Evolutionary conservation across 148 eudicot species (phyloP).

Genomic region (Vaccinium macrocarpon): DNA sequence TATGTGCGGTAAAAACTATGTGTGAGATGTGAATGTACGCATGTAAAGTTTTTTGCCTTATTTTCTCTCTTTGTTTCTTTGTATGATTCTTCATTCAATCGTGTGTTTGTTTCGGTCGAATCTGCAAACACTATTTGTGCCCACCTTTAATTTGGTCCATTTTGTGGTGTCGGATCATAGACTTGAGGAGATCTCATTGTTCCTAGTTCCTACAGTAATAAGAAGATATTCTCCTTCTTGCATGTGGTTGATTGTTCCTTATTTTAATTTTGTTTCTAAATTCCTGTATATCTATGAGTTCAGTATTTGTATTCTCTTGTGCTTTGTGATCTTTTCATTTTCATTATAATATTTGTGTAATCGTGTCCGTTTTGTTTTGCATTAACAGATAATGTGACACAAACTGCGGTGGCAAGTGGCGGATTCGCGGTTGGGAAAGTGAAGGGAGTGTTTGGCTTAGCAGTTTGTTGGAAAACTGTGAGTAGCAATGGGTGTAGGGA

Average conservation of each 20-base stretch:
- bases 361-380: not conserved
- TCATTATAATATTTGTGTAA: not conserved
- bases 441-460: slow-evolving; percentile 49
- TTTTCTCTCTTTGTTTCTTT: not conserved
- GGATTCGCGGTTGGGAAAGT: slow-evolving; percentile 32
- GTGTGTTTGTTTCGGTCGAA: not conserved
- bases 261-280: not conserved
- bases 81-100: not conserved
- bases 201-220: not conserved
- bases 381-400: slow-evolving; percentile 18
- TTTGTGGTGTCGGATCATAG: not conserved
- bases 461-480: slow-evolving; percentile 53
- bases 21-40: not conserved
- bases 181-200: not conserved
- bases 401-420: slow-evolving; percentile 20
- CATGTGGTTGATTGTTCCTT: not conserved
- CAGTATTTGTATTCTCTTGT: not conserved
- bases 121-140: not conserved
- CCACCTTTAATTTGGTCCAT: not conserved
- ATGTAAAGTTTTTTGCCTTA: not conserved
- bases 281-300: not conserved
- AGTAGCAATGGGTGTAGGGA: slow-evolving; percentile 34
- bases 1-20: not conserved
- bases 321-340: not conserved
- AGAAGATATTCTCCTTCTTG: not conserved